phyloP scores from a whole-genome alignment of 768 basidiomycete species.

The Panaeolus papilionaceus region DNA sequence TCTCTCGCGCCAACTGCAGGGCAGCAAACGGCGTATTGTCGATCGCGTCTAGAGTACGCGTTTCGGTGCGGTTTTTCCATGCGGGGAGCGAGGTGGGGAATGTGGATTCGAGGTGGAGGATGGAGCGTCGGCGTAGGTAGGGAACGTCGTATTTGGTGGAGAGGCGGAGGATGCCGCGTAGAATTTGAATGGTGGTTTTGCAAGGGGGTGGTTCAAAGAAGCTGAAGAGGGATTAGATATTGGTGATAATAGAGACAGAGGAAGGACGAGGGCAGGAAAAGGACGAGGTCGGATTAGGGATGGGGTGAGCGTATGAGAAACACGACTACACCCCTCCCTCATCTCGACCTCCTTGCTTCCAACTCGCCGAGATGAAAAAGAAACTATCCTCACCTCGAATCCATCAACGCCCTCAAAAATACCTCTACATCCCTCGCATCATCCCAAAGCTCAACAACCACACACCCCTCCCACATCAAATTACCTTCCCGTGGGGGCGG shows the following conservation, averaged over 20 bases:
- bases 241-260: neutral
- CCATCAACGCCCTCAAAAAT: constrained; percentile 43
- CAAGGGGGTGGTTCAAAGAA: constrained; percentile 43
- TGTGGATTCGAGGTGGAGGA: constrained; percentile 40
- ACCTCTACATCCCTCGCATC: constrained; percentile 37
- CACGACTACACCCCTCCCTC: too few relatives aligned
- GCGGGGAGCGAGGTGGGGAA: constrained; percentile 42
- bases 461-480: constrained; percentile 34
- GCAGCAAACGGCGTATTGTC: constrained; percentile 47
- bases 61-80: constrained; percentile 40
- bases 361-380: too few relatives aligned
- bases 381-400: constrained; percentile 33
- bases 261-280: neutral
- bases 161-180: constrained; percentile 43
- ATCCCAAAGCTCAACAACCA: constrained; percentile 42
- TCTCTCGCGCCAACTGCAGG: constrained; percentile 39
- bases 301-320: too few relatives aligned
- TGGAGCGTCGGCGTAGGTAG: constrained; percentile 39
- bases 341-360: too few relatives aligned
- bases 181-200: constrained; percentile 35
- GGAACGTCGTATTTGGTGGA: constrained; percentile 46
- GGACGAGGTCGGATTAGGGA: neutral
- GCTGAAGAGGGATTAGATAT: constrained; percentile 23
- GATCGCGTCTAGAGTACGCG: constrained; percentile 43
- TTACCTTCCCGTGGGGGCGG: constrained; percentile 40